Conservation (phyloP, 345 rosid genomes). For the Brassica carinata region DNA sequence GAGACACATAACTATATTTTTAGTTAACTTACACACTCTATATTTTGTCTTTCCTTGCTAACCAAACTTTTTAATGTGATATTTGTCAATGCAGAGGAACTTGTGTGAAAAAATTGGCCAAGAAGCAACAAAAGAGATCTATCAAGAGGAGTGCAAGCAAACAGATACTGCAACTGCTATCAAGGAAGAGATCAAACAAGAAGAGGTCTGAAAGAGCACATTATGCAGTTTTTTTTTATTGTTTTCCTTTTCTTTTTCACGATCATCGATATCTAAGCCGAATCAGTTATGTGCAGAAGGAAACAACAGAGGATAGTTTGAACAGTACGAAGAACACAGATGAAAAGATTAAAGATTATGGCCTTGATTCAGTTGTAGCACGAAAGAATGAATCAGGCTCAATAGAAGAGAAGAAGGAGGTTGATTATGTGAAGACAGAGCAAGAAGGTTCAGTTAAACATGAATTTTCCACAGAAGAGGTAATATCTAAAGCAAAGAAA, state of each 20-base stretch:
- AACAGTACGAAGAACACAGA: slow-evolving; percentile 19
- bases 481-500: slow-evolving; percentile 41
- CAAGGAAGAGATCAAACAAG: slow-evolving; percentile 26
- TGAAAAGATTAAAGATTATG: slow-evolving; percentile 16
- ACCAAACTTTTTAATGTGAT: not conserved
- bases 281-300: slow-evolving; percentile 29
- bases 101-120: slow-evolving; percentile 22
- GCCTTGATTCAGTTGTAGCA: not conserved
- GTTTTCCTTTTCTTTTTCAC: not conserved
- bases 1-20: slow-evolving; percentile 7
- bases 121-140: slow-evolving; percentile 38
- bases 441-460: slow-evolving; percentile 28
- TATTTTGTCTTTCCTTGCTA: not conserved
- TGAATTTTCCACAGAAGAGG: slow-evolving; percentile 28
- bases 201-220: slow-evolving; percentile 43
- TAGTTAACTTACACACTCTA: not conserved
- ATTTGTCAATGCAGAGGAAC: slow-evolving; percentile 39
- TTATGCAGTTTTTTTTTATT: not conserved
- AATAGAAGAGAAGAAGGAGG: slow-evolving; percentile 30
- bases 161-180: not conserved
- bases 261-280: slow-evolving; percentile 8
- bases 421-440: slow-evolving; percentile 21
- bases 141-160: slow-evolving; percentile 40
- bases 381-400: slow-evolving; percentile 19
- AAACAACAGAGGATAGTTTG: slow-evolving; percentile 28